Conservation (phyloP, 768 basidiomycete genomes). For the Amanita rubescens region DNA sequence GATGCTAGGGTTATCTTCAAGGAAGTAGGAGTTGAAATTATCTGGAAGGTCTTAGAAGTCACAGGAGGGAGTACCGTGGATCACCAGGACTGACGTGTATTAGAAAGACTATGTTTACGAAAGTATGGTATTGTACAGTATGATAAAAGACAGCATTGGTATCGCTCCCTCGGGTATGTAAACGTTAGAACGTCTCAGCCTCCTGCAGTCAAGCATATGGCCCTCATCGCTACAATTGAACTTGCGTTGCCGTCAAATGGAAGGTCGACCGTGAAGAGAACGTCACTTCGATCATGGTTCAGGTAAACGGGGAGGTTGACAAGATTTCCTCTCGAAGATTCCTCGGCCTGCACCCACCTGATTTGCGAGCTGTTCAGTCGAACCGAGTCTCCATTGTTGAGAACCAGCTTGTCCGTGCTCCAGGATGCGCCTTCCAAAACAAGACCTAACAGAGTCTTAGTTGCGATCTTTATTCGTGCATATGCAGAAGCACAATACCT, state of each 20-base stretch:
- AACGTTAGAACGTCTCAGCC: conserved; percentile 30
- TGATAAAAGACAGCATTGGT: background rate
- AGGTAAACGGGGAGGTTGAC: conserved; percentile 91
- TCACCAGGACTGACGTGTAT: conserved; percentile 8
- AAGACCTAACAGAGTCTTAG: conserved; percentile 47
- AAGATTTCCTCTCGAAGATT: conserved; percentile 28
- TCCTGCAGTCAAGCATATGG: conserved; percentile 85
- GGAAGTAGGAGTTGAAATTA: conserved; percentile 67
- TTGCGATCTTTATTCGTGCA: background rate
- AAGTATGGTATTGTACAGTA: conserved; percentile 5
- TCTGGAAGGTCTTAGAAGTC: conserved; percentile 84
- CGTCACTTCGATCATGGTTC: conserved; percentile 82
- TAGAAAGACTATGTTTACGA: conserved; percentile 9
- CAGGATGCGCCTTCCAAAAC: conserved; percentile 84
- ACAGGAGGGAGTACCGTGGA: conserved; percentile 34
- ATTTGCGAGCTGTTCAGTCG: conserved; percentile 77
- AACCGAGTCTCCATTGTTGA: conserved; percentile 82
- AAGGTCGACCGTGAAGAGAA: conserved; percentile 84
- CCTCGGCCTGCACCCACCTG: conserved; percentile 69
- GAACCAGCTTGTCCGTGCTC: conserved; percentile 55
- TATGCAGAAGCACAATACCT: conserved; percentile 44
- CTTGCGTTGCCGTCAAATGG: conserved; percentile 65
- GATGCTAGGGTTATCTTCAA: conserved; percentile 73
- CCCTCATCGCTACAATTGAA: conserved; percentile 75
- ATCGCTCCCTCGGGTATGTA: background rate